Conservation (phyloP, 169 alveolate species). For the Eimeria sp. region DNA sequence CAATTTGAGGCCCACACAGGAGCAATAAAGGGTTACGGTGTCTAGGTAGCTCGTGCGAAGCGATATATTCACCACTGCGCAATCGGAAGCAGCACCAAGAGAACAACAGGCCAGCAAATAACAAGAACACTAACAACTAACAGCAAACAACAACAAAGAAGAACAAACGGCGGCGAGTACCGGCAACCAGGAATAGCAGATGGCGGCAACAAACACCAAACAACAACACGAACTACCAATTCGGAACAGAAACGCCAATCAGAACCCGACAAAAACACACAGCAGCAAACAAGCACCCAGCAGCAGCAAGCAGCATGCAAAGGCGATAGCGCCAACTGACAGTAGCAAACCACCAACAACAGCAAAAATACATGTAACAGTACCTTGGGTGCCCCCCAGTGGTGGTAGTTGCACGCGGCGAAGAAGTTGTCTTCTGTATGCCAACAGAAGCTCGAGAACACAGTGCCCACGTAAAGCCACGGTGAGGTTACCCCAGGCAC, state of each 20-base stretch:
- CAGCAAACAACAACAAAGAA: background rate
- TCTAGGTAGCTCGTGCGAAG: background rate
- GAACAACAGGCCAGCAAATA: background rate
- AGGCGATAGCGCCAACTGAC: background rate
- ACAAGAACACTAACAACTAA: background rate
- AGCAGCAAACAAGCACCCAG: background rate
- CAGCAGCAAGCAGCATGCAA: background rate
- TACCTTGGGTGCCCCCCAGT: constrained; percentile 96
- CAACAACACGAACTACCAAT: background rate
- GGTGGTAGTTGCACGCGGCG: constrained; percentile 96
- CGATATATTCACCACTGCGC: background rate
- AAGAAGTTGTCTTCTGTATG: constrained; percentile 98
- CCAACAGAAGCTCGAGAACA: constrained; percentile 97
- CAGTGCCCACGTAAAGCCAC: constrained; percentile 95
- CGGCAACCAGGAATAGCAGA: no score
- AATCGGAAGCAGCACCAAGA: background rate
- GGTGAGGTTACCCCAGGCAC: constrained; percentile 97
- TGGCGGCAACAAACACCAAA: background rate
- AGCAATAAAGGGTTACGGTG: background rate
- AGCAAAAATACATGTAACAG: background rate
- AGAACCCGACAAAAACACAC: no score
- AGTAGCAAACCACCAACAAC: background rate
- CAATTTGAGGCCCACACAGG: background rate
- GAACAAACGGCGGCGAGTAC: no score
- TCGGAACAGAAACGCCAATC: no score